Evolutionary conservation across 73 alveolate genomes (phyloP).

Genomic region (Paramecium sonneborni): DNA sequence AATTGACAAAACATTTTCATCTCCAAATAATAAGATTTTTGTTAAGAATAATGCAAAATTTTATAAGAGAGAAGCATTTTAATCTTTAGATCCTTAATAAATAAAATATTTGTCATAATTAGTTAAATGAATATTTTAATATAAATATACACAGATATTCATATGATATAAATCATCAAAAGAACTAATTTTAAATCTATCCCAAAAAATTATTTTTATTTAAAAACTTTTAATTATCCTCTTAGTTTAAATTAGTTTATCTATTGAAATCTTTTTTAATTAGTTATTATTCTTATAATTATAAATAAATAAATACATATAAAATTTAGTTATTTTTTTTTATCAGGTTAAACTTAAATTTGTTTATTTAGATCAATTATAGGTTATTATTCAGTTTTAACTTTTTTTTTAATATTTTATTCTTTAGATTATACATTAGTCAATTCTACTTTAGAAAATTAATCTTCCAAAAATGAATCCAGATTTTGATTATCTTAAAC

Average conservation of each 20-base stretch:
- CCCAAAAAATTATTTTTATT: background rate
- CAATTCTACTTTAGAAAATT: background rate
- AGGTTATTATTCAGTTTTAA: background rate
- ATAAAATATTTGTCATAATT: background rate
- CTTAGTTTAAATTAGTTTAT: background rate
- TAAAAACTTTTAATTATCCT: background rate
- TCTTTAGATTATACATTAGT: background rate
- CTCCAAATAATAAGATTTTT: background rate
- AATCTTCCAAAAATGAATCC: conserved; percentile 9
- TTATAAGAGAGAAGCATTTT: background rate
- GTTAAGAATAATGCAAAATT: background rate
- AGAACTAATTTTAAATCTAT: background rate
- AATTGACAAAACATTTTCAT: background rate
- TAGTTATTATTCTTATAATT: background rate
- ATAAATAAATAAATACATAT: background rate
- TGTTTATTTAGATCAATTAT: background rate
- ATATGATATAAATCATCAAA: too few relatives aligned
- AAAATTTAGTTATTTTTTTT: background rate
- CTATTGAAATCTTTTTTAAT: background rate
- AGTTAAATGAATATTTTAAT: background rate
- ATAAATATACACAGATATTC: too few relatives aligned
- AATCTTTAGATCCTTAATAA: background rate
- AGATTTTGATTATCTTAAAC: background rate
- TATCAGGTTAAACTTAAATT: background rate
- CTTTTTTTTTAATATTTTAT: background rate